A percentile compares a stretch with the other conserved stretches of the same genome.
phyloP scores from a whole-genome alignment of 1,284 basidiomycete species.

The Ustilago lituana region DNA sequence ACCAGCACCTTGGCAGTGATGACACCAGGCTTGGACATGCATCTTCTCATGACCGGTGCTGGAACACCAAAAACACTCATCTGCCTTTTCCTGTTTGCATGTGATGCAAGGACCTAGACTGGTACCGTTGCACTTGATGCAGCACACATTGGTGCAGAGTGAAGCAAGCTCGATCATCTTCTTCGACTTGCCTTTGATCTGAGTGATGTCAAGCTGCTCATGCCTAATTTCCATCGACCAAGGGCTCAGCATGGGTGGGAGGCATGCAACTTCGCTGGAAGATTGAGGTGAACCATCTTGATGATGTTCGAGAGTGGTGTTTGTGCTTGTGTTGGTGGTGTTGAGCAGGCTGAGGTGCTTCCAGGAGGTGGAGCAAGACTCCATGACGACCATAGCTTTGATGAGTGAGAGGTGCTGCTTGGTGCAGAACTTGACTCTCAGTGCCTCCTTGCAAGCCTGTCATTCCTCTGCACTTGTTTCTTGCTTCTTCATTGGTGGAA shows the following conservation, averaged over 20 bases:
- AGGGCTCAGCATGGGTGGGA: conserved; percentile 50
- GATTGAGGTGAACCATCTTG: conserved; percentile 1
- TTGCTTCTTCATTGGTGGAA: conserved; percentile 56
- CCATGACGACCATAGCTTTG: conserved; percentile 59
- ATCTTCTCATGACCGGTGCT: conserved; percentile 54
- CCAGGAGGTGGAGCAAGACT: conserved; percentile 42
- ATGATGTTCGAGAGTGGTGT: neutral
- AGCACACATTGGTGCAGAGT: conserved; percentile 41
- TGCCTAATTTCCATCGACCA: conserved; percentile 54
- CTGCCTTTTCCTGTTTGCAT: conserved; percentile 49
- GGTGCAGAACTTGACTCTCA: conserved; percentile 35
- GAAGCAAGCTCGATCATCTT: conserved; percentile 52
- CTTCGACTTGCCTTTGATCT: conserved; percentile 49
- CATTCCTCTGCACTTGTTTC: conserved; percentile 52
- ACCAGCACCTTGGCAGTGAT: conserved; percentile 51
- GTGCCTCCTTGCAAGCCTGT: conserved; percentile 37
- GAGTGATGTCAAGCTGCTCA: conserved; percentile 42
- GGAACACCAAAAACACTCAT: conserved; percentile 59
- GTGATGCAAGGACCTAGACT: conserved; percentile 33
- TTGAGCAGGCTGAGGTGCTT: conserved; percentile 37
- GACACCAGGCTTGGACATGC: conserved; percentile 40
- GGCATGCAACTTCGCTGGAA: conserved; percentile 1
- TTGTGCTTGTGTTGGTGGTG: conserved; percentile 3
- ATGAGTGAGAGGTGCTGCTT: conserved; percentile 51
- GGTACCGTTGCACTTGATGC: conserved; percentile 42